Evolutionary conservation across 23 red algal genomes (phyloP), one percentile per base, ranked within the genome.

Genomic region (Gracilariopsis chorda): DNA sequence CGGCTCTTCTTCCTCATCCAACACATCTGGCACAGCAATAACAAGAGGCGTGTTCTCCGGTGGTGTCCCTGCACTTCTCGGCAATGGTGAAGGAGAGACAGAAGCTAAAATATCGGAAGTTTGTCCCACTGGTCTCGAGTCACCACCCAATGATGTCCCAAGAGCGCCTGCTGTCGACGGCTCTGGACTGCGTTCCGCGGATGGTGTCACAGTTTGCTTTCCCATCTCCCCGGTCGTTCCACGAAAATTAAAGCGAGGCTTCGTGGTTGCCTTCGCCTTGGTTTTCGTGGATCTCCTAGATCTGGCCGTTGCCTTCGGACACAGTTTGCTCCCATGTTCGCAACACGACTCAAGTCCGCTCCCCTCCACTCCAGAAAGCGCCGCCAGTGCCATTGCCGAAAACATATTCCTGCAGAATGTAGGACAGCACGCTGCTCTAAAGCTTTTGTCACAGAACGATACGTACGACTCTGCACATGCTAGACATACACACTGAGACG

Each of bases 331-430:
- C 20, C 82, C 62, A 86, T 70, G 42, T 32, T 86, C 82, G 32
- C 82, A 86, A 21, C 82, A 86, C 0, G 82, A 61, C 9, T 86
- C 82, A 29, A 86, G 57, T 39, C 82, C 82, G 45, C 82, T 86
- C 14, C 82, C 44, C 29, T 86, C 62, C 13, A 86, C 57, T 20
- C 82, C 82, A 16, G 62, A 68, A 6, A 86, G 32, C 29, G 82
- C 82, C 14, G 57, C 82, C 19, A 86, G 60, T 10, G 57, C 63
- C 47, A 86, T 86, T 0, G 82, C 62, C 27, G 57, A 52, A 51
- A 86, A 86, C 21, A 86, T 86, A 48, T 86, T 71, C 17, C 23
- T 48, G 62, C 82, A 86, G 37, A 86, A 53, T 0, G 46, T 51
- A 5, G 82, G 62, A 56, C 82, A 86, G 29, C 82, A 86, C 47